A percentile compares a stretch with the other conserved stretches of the same genome.
phyloP scores from a whole-genome alignment of 352 stramenopile genomes.

The Globisporangium barbulae region DNA sequence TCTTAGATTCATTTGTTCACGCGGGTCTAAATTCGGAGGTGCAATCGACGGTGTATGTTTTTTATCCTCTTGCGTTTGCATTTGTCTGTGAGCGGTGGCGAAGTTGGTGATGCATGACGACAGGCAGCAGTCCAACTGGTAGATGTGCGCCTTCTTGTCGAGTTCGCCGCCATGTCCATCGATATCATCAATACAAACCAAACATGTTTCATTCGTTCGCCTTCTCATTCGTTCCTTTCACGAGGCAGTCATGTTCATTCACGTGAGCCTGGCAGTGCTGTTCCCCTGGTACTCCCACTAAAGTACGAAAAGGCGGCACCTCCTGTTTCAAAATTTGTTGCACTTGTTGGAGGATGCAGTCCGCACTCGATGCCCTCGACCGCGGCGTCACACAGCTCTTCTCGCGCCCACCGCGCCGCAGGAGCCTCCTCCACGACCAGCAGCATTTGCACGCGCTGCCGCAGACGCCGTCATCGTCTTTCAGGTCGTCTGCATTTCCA shows the following conservation, averaged over 20 bases:
- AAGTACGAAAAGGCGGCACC: neutral
- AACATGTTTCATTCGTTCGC: neutral
- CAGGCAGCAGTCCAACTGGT: neutral
- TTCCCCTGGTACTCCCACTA: neutral
- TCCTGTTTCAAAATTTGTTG: neutral
- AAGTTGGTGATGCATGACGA: neutral
- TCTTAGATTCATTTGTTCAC: slow-evolving; percentile 19
- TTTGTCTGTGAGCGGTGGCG: neutral
- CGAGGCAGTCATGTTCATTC: neutral
- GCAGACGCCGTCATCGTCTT: neutral
- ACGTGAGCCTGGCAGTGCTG: neutral
- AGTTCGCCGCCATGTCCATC: neutral
- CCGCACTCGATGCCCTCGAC: slow-evolving; percentile 27
- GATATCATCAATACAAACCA: neutral
- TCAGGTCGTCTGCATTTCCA: neutral
- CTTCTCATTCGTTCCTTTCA: neutral
- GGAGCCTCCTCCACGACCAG: neutral
- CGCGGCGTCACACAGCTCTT: slow-evolving; percentile 46
- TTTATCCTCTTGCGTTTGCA: neutral
- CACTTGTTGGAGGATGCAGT: slow-evolving; percentile 14
- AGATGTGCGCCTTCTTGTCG: neutral
- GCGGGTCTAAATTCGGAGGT: slow-evolving; percentile 7
- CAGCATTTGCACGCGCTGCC: neutral
- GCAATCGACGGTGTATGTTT: slow-evolving; percentile 18
- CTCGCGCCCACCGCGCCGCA: slow-evolving; percentile 10